These are phyloP conservation scores for Lasiodiplodia sp. DNA, from an alignment of 2,329 filamentous ascomycete species.

Conservation along the genomic window DNA sequence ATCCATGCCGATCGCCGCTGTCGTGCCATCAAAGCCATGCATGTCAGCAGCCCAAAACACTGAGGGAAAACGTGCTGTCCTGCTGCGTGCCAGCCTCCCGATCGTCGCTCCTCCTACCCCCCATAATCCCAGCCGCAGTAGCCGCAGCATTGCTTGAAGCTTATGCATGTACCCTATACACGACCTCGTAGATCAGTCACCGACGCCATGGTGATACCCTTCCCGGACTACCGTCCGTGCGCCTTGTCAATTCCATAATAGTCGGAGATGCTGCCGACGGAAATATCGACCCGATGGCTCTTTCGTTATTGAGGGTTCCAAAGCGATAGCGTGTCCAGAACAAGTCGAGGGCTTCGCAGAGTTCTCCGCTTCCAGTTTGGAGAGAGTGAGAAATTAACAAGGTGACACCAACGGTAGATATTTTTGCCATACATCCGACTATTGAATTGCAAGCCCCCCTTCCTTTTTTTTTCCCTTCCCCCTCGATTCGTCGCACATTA, in stretches of 20 bases:
- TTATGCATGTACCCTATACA: not conserved
- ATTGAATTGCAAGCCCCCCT: not conserved
- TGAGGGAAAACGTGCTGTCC: not conserved
- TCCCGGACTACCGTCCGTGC: not conserved
- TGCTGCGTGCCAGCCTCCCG: not conserved
- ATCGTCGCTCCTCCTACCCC: not conserved
- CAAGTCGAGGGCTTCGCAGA: no score
- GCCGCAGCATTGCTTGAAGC: not conserved
- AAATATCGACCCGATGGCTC: no score
- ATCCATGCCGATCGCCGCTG: not conserved
- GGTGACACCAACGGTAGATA: not conserved
- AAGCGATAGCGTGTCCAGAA: no score
- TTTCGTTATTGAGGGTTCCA: no score
- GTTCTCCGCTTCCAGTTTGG: no score
- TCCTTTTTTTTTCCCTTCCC: not conserved
- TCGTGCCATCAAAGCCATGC: not conserved
- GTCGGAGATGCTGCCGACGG: no score
- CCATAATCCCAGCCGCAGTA: not conserved
- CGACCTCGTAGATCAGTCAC: not conserved
- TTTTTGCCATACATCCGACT: not conserved
- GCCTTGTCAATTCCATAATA: not conserved
- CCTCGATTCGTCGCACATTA: not conserved
- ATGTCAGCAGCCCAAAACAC: not conserved
- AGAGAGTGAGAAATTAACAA: no score
- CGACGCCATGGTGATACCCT: not conserved